Percentiles rank a stretch among this genome's conserved stretches.
Evolutionary conservation across 2,329 filamentous ascomycete genomes (phyloP).

Genomic region (Colletotrichum lupini): DNA sequence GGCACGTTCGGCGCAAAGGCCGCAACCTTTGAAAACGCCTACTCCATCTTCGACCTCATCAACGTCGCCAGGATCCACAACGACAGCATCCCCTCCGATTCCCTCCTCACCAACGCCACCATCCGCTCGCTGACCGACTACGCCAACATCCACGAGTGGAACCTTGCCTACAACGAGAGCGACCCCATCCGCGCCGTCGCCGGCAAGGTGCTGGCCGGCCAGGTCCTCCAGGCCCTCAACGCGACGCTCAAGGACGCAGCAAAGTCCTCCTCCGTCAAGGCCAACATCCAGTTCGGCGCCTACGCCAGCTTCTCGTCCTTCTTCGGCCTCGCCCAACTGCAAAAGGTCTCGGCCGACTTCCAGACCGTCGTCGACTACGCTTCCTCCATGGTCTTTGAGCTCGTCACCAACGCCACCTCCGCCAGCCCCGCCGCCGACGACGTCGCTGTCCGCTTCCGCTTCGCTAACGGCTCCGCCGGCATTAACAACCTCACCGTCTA

Average conservation of each 20-base stretch:
- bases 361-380: constrained; percentile 86
- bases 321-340: constrained; percentile 68
- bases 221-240: constrained; percentile 65
- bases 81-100: constrained; percentile 64
- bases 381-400: constrained; percentile 82
- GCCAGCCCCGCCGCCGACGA: constrained; percentile 55
- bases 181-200: constrained; percentile 72
- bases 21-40: constrained; percentile 69
- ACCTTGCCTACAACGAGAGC: constrained; percentile 82
- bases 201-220: constrained; percentile 66
- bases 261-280: constrained; percentile 55
- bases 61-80: constrained; percentile 72
- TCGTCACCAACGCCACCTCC: constrained; percentile 66
- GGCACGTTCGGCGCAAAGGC: constrained; percentile 57
- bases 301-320: constrained; percentile 72
- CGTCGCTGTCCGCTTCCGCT: constrained; percentile 70
- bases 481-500: constrained; percentile 62
- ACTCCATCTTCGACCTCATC: constrained; percentile 71
- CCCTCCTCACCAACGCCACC: constrained; percentile 69
- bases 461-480: constrained; percentile 68
- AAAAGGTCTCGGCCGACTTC: constrained; percentile 69
- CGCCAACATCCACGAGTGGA: constrained; percentile 84
- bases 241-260: constrained; percentile 53
- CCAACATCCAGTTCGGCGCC: constrained; percentile 69
- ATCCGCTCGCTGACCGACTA: constrained; percentile 76